A percentile compares a stretch with the other conserved stretches of the same genome.
Evolutionary conservation across 306 rosid genomes (phyloP).

Genomic region (Quillaja saponaria): DNA sequence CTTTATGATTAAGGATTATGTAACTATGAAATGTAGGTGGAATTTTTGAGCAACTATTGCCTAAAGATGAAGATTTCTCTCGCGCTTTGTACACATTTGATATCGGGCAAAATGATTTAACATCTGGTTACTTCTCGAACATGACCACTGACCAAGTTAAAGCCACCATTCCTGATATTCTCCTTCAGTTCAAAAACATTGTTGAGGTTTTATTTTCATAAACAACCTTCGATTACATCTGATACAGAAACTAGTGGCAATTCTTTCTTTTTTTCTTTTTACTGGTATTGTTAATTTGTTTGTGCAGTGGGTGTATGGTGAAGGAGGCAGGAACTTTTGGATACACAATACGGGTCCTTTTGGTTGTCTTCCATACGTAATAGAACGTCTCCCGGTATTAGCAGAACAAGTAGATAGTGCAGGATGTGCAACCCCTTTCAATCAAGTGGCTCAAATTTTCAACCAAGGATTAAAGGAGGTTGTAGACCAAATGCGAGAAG

Average conservation of each 20-base stretch:
- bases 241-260: too few relatives aligned
- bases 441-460: constrained; percentile 67
- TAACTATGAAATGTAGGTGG: constrained; percentile 34
- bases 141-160: constrained; percentile 53
- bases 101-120: constrained; percentile 76
- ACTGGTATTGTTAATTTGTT: neutral
- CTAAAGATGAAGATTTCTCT: constrained; percentile 52
- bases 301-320: constrained; percentile 20
- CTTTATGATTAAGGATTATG: too few relatives aligned
- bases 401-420: constrained; percentile 46
- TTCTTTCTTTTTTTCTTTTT: too few relatives aligned
- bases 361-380: constrained; percentile 42
- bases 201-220: constrained; percentile 17
- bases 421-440: constrained; percentile 60
- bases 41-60: constrained; percentile 46
- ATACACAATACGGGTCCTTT: constrained; percentile 50
- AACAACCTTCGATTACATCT: neutral
- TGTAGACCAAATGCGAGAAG: constrained; percentile 45
- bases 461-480: constrained; percentile 41
- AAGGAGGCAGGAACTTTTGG: constrained; percentile 49
- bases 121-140: constrained; percentile 67
- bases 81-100: constrained; percentile 68
- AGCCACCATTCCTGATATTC: constrained; percentile 31
- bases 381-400: constrained; percentile 28
- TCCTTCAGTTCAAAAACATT: constrained; percentile 23